Percentiles rank a stretch among this genome's conserved stretches.
phyloP scores from a whole-genome alignment of 2,329 filamentous ascomycete genomes.

The Lachnellula subtilissima region DNA sequence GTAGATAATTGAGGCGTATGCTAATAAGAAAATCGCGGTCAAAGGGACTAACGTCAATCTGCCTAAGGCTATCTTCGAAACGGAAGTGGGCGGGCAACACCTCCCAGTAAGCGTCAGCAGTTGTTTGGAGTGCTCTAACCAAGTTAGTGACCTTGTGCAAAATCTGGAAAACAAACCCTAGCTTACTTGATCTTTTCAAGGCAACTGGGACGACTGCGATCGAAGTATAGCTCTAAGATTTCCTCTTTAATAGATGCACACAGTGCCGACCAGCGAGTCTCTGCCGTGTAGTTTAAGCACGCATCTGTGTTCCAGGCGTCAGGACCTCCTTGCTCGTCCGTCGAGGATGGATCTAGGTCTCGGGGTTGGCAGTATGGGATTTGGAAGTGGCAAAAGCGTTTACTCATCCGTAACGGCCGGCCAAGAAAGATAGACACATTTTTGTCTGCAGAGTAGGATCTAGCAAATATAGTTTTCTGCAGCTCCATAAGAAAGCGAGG shows the following conservation, averaged over 20 bases:
- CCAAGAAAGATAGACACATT: constrained; percentile 46
- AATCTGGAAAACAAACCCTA: background rate
- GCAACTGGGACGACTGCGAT: background rate
- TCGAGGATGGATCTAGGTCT: background rate
- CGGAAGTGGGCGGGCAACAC: background rate
- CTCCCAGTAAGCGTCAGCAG: background rate
- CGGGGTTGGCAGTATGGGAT: constrained; percentile 22
- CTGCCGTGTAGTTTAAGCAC: background rate
- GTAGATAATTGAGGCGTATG: background rate
- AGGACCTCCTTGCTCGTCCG: background rate
- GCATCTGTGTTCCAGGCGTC: background rate
- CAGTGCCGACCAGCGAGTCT: background rate
- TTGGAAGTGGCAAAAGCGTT: constrained; percentile 38
- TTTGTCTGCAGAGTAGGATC: constrained; percentile 43
- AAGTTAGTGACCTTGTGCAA: background rate
- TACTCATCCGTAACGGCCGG: constrained; percentile 42
- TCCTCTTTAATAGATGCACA: background rate
- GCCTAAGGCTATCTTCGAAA: background rate
- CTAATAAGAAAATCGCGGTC: background rate
- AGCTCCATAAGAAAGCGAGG: constrained; percentile 20
- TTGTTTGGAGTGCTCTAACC: background rate
- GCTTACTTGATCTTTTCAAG: background rate
- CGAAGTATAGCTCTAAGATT: background rate
- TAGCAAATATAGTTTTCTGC: constrained; percentile 37
- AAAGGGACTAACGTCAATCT: background rate